Base-by-base conservation (phyloP, 2,329 filamentous ascomycete genomes). In the Sarocladium brachiariae region DNA sequence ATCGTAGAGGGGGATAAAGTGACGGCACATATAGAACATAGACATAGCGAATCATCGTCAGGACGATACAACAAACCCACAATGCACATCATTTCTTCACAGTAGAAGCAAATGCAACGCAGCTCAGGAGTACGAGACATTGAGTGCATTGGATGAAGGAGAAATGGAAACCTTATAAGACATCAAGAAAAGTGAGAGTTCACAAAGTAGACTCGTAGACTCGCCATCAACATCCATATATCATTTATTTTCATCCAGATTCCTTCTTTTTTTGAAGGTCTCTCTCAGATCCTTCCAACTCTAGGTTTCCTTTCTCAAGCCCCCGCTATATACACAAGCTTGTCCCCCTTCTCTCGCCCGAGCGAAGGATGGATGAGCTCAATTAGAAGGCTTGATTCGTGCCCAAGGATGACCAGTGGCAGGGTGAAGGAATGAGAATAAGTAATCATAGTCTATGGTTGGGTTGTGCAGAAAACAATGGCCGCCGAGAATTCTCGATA, bases 271-370 rank as follows among this genome's bases (percentile, higher is more conserved):
- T 33, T 33, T 19, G 18, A 18, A 8, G 7, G 10, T 18, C 19
- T 37, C 31, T 21, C 11, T 13, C n/a, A 14, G 13, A 8, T 37
- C 31, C 18, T n/a, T 35, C 45, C 31, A 9, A 49, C 33, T 3
- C 18, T 16, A 8, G n/a, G n/a, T n/a, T n/a, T n/a, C n/a, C n/a
- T n/a, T n/a, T n/a, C n/a, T n/a, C n/a, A n/a, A 16, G 14, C 30
- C 46, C 46, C 31, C 31, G 33, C 4, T 49, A 49, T 49, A 16
- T 49, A 49, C 46, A 49, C 46, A 49, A 49, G 46, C 19, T n/a
- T n/a, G n/a, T n/a, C n/a, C n/a, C 46, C 27, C 43, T 47, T 27
- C 11, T 27, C n/a, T 43, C 39, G 7, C 19, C 8, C 8, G 21
- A 9, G 43, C 7, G 27, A 30, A 30, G 27, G 13, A 30, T 7